Evolutionary conservation across 352 stramenopile genomes (phyloP).

Genomic region (Thalassiosira livingstoniorum): DNA sequence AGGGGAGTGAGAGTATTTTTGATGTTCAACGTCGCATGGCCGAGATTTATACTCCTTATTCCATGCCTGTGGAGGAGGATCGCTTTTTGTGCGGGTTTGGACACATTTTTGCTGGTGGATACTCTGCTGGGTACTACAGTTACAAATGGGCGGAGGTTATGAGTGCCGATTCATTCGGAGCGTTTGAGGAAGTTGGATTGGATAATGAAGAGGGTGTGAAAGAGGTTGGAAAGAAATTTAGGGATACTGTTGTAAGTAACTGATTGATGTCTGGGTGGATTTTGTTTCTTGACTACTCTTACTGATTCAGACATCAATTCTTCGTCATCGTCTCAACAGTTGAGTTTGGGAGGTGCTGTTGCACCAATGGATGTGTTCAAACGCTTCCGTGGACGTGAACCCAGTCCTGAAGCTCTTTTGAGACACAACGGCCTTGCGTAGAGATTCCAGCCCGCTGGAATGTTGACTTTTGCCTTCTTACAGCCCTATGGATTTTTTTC

Average conservation of each 20-base stretch:
- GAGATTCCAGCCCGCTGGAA: no score
- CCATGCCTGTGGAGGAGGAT: constrained; percentile 92
- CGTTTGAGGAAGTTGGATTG: constrained; percentile 92
- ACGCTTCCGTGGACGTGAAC: constrained; percentile 94
- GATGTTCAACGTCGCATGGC: constrained; percentile 93
- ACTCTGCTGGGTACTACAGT: constrained; percentile 96
- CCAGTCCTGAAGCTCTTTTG: constrained; percentile 92
- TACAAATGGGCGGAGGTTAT: constrained; percentile 99
- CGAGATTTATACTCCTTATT: constrained; percentile 88
- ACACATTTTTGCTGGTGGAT: constrained; percentile 98
- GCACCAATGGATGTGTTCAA: constrained; percentile 91
- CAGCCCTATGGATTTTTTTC: no score
- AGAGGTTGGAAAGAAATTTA: constrained; percentile 91
- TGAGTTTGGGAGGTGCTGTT: constrained; percentile 77
- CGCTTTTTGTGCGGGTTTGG: constrained; percentile 97
- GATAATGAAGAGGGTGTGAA: constrained; percentile 89
- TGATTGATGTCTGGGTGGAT: not conserved
- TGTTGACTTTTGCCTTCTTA: constrained; percentile 6
- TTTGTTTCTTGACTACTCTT: constrained; percentile 88
- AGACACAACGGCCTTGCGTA: constrained; percentile 92
- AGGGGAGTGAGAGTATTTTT: constrained; percentile 89
- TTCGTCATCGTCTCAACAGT: not conserved
- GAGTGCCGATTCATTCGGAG: constrained; percentile 95
- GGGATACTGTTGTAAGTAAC: constrained; percentile 89
- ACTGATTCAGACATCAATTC: constrained; percentile 21